Conservation (phyloP, 129 eudicot genomes). For the Escallonia herrerae region DNA sequence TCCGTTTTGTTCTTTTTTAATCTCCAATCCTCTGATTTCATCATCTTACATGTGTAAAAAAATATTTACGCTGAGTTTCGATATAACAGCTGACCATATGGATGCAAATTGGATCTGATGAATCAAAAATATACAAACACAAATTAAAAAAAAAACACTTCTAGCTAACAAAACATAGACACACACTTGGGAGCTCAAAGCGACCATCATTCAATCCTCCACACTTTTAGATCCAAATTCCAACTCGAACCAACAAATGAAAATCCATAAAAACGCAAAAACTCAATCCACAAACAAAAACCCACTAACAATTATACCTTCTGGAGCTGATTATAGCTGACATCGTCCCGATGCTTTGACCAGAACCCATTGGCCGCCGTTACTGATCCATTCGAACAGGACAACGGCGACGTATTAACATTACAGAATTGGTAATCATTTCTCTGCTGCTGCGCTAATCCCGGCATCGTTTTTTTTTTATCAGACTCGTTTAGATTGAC, state of each 20-base stretch:
- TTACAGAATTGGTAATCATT: conserved; percentile 36
- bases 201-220: neutral
- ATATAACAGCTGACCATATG: neutral
- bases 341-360: conserved; percentile 71
- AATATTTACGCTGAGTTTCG: too few relatives aligned
- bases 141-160: neutral
- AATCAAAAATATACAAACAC: neutral
- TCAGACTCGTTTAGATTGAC: conserved; percentile 7
- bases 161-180: neutral
- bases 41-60: neutral
- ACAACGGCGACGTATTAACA: conserved; percentile 33
- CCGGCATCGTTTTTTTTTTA: conserved; percentile 49
- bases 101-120: neutral
- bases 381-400: conserved; percentile 38
- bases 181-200: neutral
- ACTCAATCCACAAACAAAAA: conserved; percentile 2
- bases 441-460: conserved; percentile 39
- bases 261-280: conserved; percentile 8
- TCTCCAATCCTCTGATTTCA: neutral
- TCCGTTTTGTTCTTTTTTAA: neutral
- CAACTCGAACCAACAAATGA: conserved; percentile 6
- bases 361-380: conserved; percentile 59
- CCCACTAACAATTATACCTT: conserved; percentile 47
- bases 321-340: conserved; percentile 82
- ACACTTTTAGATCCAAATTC: conserved; percentile 16